phyloP scores from a whole-genome alignment of 2,329 filamentous ascomycete genomes.

The Cercospora zeina region DNA sequence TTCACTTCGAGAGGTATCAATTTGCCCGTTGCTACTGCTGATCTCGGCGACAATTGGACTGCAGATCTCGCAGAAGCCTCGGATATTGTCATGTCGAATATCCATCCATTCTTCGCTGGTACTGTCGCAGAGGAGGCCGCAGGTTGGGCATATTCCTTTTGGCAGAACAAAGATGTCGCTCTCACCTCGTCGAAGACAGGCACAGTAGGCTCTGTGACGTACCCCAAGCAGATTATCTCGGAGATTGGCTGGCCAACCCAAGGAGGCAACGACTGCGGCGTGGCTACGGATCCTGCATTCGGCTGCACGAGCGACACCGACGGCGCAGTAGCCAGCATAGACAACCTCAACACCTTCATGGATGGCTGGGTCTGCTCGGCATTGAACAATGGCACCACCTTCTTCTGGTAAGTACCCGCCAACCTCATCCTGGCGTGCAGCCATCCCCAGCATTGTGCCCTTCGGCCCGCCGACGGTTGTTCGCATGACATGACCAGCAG shows the following conservation, averaged over 20 bases:
- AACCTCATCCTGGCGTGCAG: background rate
- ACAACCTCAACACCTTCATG: conserved; percentile 84
- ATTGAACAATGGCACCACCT: conserved; percentile 79
- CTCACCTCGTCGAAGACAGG: conserved; percentile 56
- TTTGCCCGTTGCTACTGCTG: conserved; percentile 80
- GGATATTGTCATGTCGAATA: conserved; percentile 93
- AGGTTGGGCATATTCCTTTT: conserved; percentile 81
- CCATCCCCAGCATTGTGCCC: background rate
- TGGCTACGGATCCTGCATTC: conserved; percentile 35
- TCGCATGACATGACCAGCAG: conserved; percentile 7
- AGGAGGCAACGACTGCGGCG: conserved; percentile 77
- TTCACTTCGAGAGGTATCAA: conserved; percentile 65
- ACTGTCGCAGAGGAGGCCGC: conserved; percentile 67
- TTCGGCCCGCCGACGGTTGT: conserved; percentile 7
- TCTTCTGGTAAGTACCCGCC: conserved; percentile 71
- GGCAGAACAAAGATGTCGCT: conserved; percentile 65
- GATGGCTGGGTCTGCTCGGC: conserved; percentile 79
- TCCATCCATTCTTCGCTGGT: conserved; percentile 93
- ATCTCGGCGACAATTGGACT: conserved; percentile 87
- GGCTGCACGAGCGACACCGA: conserved; percentile 56
- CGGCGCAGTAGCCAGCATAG: conserved; percentile 76
- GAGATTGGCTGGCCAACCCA: conserved; percentile 89
- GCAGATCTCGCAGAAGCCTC: conserved; percentile 65
- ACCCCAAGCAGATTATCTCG: conserved; percentile 61
- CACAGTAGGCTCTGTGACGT: conserved; percentile 36